phyloP scores from a whole-genome alignment of 805 yeast genomes.

The Starmerella davenportii region DNA sequence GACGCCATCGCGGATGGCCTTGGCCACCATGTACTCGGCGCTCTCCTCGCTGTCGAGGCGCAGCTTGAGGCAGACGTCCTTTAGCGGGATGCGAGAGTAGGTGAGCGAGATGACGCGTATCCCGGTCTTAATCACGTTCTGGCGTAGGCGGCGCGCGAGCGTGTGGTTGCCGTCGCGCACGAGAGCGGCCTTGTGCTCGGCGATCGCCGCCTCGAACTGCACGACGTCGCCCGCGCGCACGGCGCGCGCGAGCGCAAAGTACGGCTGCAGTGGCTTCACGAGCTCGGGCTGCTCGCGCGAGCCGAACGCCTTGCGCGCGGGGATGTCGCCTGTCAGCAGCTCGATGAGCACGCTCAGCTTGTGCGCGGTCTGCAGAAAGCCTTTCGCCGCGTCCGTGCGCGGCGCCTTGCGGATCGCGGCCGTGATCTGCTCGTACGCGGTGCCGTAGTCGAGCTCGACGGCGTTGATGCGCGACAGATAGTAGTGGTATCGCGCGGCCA shows the following conservation, averaged over 20 bases:
- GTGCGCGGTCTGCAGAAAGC: conserved; percentile 77
- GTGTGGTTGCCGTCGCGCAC: conserved; percentile 66
- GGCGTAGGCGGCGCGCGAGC: conserved; percentile 74
- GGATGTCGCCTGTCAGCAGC: conserved; percentile 89
- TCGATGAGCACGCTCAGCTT: conserved; percentile 79
- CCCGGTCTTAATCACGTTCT: conserved; percentile 95
- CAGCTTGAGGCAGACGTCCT: conserved; percentile 83
- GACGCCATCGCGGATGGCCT: conserved; percentile 93
- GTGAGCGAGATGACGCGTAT: conserved; percentile 81
- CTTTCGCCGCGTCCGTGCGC: conserved; percentile 64
- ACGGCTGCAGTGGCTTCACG: conserved; percentile 53
- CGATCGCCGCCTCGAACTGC: conserved; percentile 54
- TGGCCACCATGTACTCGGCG: conserved; percentile 91
- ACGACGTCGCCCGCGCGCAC: conserved; percentile 83
- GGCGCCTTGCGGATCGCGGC: conserved; percentile 97
- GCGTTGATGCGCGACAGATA: conserved; percentile 82
- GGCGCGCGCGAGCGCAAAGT: conserved; percentile 73
- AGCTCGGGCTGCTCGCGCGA: conserved; percentile 34
- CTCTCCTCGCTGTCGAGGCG: conserved; percentile 86
- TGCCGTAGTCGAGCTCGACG: conserved; percentile 78
- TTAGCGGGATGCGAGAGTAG: conserved; percentile 75
- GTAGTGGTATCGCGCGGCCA: conserved; percentile 80
- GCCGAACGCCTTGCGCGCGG: conserved; percentile 61
- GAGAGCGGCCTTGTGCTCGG: conserved; percentile 41
- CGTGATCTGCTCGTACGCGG: conserved; percentile 75